phyloP scores from a whole-genome alignment of 202 grass and related monocot species.

The Eragrostis tef region DNA sequence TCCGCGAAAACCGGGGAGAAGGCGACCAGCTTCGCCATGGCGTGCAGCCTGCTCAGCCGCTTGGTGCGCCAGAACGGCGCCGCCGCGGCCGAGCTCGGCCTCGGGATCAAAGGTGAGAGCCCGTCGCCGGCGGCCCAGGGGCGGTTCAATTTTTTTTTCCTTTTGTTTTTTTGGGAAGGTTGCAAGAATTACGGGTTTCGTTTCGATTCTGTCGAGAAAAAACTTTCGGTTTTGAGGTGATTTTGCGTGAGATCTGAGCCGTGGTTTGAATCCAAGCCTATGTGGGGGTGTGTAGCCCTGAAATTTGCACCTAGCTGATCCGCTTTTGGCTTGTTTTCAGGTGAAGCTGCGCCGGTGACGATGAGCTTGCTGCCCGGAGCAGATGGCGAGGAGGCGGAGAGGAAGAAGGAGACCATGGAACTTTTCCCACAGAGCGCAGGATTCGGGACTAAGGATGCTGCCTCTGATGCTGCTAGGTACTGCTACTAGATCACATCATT shows the following conservation, averaged over 20 bases:
- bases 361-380: slow-evolving; percentile 51
- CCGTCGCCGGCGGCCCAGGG: neutral
- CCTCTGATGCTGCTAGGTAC: slow-evolving; percentile 38
- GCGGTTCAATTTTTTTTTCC: neutral
- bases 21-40: slow-evolving; percentile 74
- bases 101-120: slow-evolving; percentile 55
- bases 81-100: slow-evolving; percentile 59
- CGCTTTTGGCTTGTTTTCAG: slow-evolving; percentile 51
- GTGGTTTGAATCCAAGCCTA: neutral
- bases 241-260: slow-evolving; percentile 48
- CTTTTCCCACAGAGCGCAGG: slow-evolving; percentile 78
- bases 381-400: slow-evolving; percentile 42
- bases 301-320: slow-evolving; percentile 24
- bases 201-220: neutral
- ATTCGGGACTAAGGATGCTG: slow-evolving; percentile 47
- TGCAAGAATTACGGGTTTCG: neutral
- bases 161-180: neutral
- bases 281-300: neutral
- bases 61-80: slow-evolving; percentile 77
- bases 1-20: slow-evolving; percentile 66
- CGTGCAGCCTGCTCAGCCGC: slow-evolving; percentile 78
- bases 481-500: slow-evolving; percentile 9
- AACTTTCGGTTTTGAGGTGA: neutral
- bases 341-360: slow-evolving; percentile 52
- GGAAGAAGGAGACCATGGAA: slow-evolving; percentile 69